A percentile compares a stretch with the other conserved stretches of the same genome.
phyloP scores from a whole-genome alignment of 208 protist genomes.

The Leptomonas pyrrhocoris region DNA sequence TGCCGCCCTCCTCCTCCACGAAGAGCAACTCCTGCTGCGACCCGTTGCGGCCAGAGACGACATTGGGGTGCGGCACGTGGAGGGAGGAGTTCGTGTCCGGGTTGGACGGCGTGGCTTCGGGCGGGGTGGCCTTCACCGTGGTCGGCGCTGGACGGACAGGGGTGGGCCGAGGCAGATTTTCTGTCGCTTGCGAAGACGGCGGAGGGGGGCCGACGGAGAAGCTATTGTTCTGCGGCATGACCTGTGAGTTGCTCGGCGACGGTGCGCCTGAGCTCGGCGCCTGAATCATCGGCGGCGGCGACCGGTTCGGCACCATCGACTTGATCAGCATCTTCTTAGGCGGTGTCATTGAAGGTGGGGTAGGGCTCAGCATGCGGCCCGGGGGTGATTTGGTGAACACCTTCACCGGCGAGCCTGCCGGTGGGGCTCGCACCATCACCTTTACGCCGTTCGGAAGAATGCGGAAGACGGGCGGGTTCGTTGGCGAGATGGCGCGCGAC shows the following conservation, averaged over 20 bases:
- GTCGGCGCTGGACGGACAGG: slow-evolving; percentile 13
- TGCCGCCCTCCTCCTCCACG: slow-evolving; percentile 10
- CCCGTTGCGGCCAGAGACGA: slow-evolving; percentile 14
- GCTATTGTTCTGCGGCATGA: slow-evolving; percentile 30
- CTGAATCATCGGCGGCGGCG: slow-evolving; percentile 16
- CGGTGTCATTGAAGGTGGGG: slow-evolving; percentile 25
- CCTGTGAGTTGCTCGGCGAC: slow-evolving; percentile 19
- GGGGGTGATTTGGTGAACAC: slow-evolving; percentile 15
- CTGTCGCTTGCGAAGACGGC: slow-evolving; percentile 7
- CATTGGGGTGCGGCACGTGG: slow-evolving; percentile 14
- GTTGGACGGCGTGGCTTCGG: neutral
- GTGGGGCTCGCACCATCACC: slow-evolving; percentile 54
- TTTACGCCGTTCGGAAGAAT: slow-evolving; percentile 54
- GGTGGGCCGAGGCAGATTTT: slow-evolving; percentile 19
- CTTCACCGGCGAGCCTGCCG: slow-evolving; percentile 31
- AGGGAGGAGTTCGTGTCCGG: slow-evolving; percentile 12
- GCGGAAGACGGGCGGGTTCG: slow-evolving; percentile 25
- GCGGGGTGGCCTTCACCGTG: slow-evolving; percentile 2
- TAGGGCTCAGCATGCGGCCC: slow-evolving; percentile 6
- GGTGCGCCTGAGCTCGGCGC: slow-evolving; percentile 11
- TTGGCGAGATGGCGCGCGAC: slow-evolving; percentile 33
- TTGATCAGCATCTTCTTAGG: slow-evolving; percentile 37
- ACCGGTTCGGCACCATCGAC: slow-evolving; percentile 18
- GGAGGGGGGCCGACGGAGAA: slow-evolving; percentile 22
- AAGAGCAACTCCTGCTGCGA: slow-evolving; percentile 22